Percentiles rank a stretch among this genome's conserved stretches.
These are phyloP conservation scores for Saprolegnia parasitica DNA, from an alignment of 352 stramenopile species.

Conservation along the genomic window DNA sequence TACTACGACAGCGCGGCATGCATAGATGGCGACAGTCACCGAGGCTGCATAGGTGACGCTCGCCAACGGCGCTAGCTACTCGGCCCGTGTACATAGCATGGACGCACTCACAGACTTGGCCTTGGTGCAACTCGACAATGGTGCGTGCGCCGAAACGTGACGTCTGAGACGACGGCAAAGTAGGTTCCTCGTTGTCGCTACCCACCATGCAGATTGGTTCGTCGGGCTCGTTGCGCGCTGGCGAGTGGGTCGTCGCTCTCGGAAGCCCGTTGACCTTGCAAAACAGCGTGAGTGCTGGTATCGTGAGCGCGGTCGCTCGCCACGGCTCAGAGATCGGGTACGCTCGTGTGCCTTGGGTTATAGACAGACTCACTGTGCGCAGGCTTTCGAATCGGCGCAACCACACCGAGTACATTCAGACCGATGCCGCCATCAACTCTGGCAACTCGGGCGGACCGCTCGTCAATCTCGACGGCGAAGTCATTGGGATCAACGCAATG, in stretches of 20 bases:
- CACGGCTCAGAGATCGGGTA: conserved; percentile 87
- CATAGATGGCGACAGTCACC: background rate
- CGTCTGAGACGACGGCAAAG: conserved; percentile 1
- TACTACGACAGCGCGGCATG: conserved; percentile 33
- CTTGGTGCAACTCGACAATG: conserved; percentile 78
- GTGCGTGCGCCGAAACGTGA: conserved; percentile 33
- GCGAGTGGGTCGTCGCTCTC: conserved; percentile 90
- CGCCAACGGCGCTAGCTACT: conserved; percentile 71
- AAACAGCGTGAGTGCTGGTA: conserved; percentile 89
- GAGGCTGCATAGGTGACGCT: conserved; percentile 58
- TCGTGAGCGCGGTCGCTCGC: conserved; percentile 86
- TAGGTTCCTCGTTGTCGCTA: conserved; percentile 38
- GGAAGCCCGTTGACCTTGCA: conserved; percentile 87
- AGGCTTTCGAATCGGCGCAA: conserved; percentile 39
- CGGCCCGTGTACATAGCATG: conserved; percentile 72
- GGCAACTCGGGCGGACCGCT: conserved; percentile 92
- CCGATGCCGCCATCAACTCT: conserved; percentile 90
- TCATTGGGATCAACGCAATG: conserved; percentile 94
- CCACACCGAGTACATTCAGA: conserved; percentile 90
- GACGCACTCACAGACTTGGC: conserved; percentile 89
- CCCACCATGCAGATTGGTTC: conserved; percentile 66
- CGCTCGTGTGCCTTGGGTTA: background rate
- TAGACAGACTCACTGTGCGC: background rate
- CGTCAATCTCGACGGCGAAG: conserved; percentile 89
- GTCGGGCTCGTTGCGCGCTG: conserved; percentile 71